Evolutionary conservation across 805 yeast genomes (phyloP).

Genomic region (Suhomyces tanzawaensis): DNA sequence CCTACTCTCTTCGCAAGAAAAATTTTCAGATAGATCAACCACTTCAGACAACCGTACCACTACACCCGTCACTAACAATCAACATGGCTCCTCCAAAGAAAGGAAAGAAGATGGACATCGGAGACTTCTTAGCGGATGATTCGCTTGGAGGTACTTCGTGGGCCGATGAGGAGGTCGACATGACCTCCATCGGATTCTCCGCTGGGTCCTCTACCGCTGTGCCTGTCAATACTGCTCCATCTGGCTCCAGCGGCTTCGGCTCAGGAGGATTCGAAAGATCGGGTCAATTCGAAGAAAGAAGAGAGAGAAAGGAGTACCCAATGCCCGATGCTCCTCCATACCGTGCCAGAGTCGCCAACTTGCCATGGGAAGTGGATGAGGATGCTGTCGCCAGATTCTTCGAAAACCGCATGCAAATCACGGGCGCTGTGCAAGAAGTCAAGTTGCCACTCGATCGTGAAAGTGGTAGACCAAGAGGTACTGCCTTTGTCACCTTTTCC

Average conservation of each 20-base stretch:
- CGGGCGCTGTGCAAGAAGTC: conserved; percentile 55
- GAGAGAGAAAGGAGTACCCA: conserved; percentile 69
- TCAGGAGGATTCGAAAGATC: conserved; percentile 23
- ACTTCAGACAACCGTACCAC: neutral
- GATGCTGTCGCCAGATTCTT: conserved; percentile 59
- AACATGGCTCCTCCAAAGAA: conserved; percentile 44
- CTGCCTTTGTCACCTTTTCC: conserved; percentile 52
- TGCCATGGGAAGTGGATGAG: conserved; percentile 80
- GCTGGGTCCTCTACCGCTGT: conserved; percentile 25
- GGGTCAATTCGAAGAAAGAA: conserved; percentile 31
- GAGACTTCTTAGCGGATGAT: conserved; percentile 78
- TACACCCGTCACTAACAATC: conserved; percentile 1
- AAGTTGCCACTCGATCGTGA: conserved; percentile 68
- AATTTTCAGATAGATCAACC: neutral
- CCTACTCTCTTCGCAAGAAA: conserved; percentile 1
- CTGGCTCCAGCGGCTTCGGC: conserved; percentile 10
- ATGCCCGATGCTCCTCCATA: conserved; percentile 90
- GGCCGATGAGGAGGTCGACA: conserved; percentile 83
- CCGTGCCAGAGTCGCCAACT: conserved; percentile 83
- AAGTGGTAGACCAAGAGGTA: conserved; percentile 61
- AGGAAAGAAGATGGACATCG: conserved; percentile 77
- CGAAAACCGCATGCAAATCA: conserved; percentile 52
- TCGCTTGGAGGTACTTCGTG: conserved; percentile 72
- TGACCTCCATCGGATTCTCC: conserved; percentile 59
- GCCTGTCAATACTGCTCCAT: conserved; percentile 13